Evolutionary conservation across 169 alveolate species (phyloP), one percentile per base, ranked within the genome.

Genomic region (Plasmodium falciparum): DNA sequence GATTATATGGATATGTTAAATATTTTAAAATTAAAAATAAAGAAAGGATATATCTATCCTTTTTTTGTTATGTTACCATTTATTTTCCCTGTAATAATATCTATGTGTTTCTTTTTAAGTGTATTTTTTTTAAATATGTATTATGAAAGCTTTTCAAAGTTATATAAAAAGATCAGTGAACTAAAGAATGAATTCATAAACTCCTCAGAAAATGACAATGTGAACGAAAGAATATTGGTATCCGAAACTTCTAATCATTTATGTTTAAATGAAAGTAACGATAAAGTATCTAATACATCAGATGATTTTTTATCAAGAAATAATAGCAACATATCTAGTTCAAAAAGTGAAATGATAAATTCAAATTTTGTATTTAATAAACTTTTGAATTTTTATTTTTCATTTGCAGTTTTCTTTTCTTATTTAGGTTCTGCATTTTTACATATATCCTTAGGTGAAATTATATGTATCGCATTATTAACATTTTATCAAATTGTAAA

Each of bases 281-380:
- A 83, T 22, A 72, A 49, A 12, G 12, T 67, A 9, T 83, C 91
- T 1, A 83, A 83, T 45, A 83, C 91, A 47, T 83, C 91, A 20
- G 91, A 83, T 56, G 91, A 69, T 56, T 49, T 54, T 47, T 67
- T 83, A 12, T 83, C 91, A 13, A 56, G 50, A 29, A 61, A 83
- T 62, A 69, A 73, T 43, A 69, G 85, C 13, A 83, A 78, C 7
- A 54, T 67, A 29, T 56, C 85, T 6, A 69, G 91, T 58, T 56
- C 85, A 11, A 83, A 83, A 54, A 83, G 91, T 83, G 91, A 83
- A 83, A 83, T 54, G 39, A 83, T 83, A 56, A 83, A 67, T 49
- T 69, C 91, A 0, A 70, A 66, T 15, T 83, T 83, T 67, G 61
- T 83, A 15, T 69, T 43, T 61, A 56, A 24, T 39, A 70, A 49